A percentile compares a stretch with the other conserved stretches of the same genome.
Conservation (phyloP, 306 rosid species). For the Quercus agrifolia region DNA sequence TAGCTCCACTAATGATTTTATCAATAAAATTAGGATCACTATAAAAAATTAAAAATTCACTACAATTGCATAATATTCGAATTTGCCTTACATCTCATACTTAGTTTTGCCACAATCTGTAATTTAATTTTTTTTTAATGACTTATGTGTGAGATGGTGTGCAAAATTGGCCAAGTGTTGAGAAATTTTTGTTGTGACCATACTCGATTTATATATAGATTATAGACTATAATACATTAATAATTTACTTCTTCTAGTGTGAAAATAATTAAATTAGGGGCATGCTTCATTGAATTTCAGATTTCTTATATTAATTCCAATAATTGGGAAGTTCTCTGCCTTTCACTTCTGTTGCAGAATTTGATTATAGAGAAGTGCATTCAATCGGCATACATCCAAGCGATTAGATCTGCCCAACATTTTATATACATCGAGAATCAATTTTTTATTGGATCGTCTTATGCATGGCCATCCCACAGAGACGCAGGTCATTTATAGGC, state of each 20-base stretch:
- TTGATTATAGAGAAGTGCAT: slow-evolving; percentile 88
- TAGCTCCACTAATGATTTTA: neutral
- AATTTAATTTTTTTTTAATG: too few species aligned
- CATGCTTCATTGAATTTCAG: neutral
- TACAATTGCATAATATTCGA: too few species aligned
- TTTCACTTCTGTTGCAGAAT: slow-evolving; percentile 53
- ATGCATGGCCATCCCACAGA: slow-evolving; percentile 85
- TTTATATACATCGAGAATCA: slow-evolving; percentile 94
- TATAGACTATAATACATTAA: neutral
- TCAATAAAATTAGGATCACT: too few species aligned
- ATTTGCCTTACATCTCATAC: too few species aligned
- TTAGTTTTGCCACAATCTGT: too few species aligned
- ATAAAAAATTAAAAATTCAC: too few species aligned
- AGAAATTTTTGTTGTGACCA: too few species aligned
- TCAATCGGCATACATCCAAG: slow-evolving; percentile 90
- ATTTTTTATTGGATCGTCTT: slow-evolving; percentile 88
- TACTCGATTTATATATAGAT: neutral
- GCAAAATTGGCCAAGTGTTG: too few species aligned
- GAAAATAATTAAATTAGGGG: neutral
- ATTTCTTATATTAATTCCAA: neutral
- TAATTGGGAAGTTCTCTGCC: neutral
- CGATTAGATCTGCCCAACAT: slow-evolving; percentile 89
- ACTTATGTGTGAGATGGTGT: too few species aligned
- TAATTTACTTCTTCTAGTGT: neutral
- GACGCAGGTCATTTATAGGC: slow-evolving; percentile 62